Base-by-base conservation (phyloP, 345 rosid genomes). In the Pugionium cornutum region DNA sequence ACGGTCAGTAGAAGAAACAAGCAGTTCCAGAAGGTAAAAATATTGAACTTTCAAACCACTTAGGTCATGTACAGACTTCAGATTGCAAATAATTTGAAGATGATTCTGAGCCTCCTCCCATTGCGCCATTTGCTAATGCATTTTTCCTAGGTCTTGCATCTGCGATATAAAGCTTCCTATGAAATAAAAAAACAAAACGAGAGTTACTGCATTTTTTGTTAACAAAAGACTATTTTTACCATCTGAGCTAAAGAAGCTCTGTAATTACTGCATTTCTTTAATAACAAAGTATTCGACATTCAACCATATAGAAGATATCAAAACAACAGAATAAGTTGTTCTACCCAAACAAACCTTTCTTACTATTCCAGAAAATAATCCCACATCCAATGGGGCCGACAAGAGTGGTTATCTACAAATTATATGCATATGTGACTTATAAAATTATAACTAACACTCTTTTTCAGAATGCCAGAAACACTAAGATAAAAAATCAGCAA, bases 31-130 rank as follows among this genome's bases (percentile, higher is more conserved):
- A 26, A 36, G 64, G 48, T 29, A 70, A 64, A 18, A 62, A 46
- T 41, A 48, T 58, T 56, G 54, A 63, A 40, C 28, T 18, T 64
- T 65, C 9, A 75, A 73, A 45, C 54, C 45, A 64, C 7, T 58
- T 50, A 61, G 49, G 47, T 64, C 62, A 80, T 75, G 58, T 51
- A 57, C 80, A 61, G 34, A 94, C 99, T 89, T 94, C 99, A 71
- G 97, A 94, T 53, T 90, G 96, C 70, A 82, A 76, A 82, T 94
- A 94, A 77, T 94, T 78, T 59, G 97, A 84, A 71, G 99, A 91
- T 27, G 99, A 94, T 77, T 94, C 97, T 1, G 99, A 94, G 77
- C 99, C 99, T 79, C 99, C 99, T 68, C 99, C 99, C 96, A 75
- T 90, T 55, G 99, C 99, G 25, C 96, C 99, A 88, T 94, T 94